Percentiles rank a stretch among this genome's conserved stretches.
These are phyloP conservation scores for Fraxinus dipetala DNA, from an alignment of 305 asterid species.

Conservation along the genomic window DNA sequence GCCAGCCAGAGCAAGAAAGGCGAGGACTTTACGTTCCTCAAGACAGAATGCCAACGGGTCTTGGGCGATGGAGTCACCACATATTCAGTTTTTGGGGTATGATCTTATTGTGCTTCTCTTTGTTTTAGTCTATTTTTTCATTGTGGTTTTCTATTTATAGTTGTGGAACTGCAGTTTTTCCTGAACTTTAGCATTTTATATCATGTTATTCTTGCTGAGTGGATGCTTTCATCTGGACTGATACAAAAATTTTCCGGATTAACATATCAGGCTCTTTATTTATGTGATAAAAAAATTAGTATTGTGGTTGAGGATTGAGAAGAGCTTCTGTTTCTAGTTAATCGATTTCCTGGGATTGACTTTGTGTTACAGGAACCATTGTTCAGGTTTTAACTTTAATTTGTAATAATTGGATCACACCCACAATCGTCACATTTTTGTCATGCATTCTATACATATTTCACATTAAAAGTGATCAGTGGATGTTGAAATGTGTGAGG, in stretches of 20 bases:
- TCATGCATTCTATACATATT: background rate
- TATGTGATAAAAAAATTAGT: background rate
- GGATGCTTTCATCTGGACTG: constrained; percentile 1
- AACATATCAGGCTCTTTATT: background rate
- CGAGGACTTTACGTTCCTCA: constrained; percentile 78
- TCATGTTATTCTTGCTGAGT: background rate
- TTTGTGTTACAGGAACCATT: background rate
- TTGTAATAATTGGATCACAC: background rate
- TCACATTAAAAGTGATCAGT: background rate
- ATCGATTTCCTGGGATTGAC: background rate
- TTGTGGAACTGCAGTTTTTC: constrained; percentile 8
- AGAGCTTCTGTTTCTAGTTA: background rate
- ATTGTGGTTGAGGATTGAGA: background rate
- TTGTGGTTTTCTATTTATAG: background rate
- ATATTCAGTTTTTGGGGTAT: constrained; percentile 85
- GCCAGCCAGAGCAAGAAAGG: constrained; percentile 95
- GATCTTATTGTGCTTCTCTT: background rate
- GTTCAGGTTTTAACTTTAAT: background rate
- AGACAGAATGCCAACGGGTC: constrained; percentile 81
- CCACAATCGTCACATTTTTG: background rate
- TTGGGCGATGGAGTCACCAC: constrained; percentile 91
- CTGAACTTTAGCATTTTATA: constrained; percentile 19
- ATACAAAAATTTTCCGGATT: background rate
- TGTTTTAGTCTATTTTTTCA: constrained; percentile 5
- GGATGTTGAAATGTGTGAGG: background rate